A percentile compares a stretch with the other conserved stretches of the same genome.
Evolutionary conservation across 495 filamentous ascomycete species (phyloP).

Genomic region (Amphirosellinia nigrospora): DNA sequence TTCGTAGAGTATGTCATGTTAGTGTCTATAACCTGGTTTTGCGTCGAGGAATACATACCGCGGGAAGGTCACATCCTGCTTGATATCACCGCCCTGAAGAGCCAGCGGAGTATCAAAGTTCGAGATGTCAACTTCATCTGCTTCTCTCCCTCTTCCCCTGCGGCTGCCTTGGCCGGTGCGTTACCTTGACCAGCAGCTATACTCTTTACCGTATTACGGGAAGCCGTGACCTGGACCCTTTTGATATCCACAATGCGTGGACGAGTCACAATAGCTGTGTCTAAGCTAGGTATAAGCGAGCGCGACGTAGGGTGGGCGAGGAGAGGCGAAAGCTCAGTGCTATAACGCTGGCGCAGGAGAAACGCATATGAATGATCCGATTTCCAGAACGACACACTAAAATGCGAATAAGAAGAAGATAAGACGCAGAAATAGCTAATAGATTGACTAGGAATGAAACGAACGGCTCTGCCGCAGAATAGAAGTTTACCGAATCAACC

Average conservation of each 20-base stretch:
- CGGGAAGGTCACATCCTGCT: conserved; percentile 38
- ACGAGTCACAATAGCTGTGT: not conserved
- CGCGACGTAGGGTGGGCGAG: not conserved
- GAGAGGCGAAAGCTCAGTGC: conserved; percentile 3
- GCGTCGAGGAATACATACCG: conserved; percentile 28
- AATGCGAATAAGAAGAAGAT: not conserved
- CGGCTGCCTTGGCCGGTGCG: not conserved
- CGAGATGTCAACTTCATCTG: not conserved
- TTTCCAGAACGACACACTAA: not conserved
- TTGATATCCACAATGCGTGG: not conserved
- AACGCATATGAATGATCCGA: not conserved
- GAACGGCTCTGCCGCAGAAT: not conserved
- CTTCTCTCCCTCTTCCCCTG: not conserved
- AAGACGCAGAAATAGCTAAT: not conserved
- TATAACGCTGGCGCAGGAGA: not conserved
- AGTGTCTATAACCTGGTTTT: not conserved
- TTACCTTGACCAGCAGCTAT: not conserved
- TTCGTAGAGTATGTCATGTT: not conserved
- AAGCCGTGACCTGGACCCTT: not conserved
- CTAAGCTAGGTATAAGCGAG: not conserved
- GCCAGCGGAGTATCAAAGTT: conserved; percentile 32
- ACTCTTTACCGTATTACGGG: not conserved
- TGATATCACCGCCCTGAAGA: conserved; percentile 36
- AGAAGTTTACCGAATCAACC: not conserved
- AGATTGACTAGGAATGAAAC: not conserved